Conservation (phyloP, 345 rosid genomes). For the Eucalyptus brandiana region DNA sequence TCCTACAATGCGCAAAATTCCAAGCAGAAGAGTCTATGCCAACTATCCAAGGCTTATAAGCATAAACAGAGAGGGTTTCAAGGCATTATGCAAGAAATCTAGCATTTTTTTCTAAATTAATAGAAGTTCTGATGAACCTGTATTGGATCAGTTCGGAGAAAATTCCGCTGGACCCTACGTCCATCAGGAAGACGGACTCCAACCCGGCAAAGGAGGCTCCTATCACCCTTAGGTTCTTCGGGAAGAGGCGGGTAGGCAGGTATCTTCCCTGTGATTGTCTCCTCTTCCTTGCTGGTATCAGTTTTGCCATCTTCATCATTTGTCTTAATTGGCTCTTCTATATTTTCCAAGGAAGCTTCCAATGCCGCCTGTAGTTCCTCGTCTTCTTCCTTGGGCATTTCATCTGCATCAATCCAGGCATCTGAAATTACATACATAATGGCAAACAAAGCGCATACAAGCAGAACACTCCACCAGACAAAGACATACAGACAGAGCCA, state of each 20-base stretch:
- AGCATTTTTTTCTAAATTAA: neutral
- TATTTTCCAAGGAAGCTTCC: conserved; percentile 53
- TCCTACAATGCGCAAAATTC: neutral
- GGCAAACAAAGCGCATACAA: neutral
- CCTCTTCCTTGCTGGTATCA: conserved; percentile 18
- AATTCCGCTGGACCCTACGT: conserved; percentile 75
- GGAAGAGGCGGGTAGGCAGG: conserved; percentile 69
- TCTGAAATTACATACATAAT: neutral
- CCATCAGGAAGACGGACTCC: conserved; percentile 97
- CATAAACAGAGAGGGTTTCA: neutral
- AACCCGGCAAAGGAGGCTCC: conserved; percentile 68
- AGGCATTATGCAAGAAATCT: neutral
- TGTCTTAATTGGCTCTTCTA: conserved; percentile 12
- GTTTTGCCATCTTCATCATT: conserved; percentile 1
- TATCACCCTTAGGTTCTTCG: conserved; percentile 85
- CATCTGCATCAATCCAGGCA: conserved; percentile 15
- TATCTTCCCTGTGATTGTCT: conserved; percentile 15
- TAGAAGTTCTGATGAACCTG: conserved; percentile 23
- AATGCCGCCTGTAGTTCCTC: conserved; percentile 51
- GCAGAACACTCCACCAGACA: neutral
- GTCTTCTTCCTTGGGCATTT: conserved; percentile 31
- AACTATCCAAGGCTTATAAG: neutral
- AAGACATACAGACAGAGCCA: neutral
- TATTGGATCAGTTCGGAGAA: conserved; percentile 62
- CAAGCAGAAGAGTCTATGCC: neutral